These are phyloP conservation scores for Suillus paluster DNA, from an alignment of 768 basidiomycete genomes.

Conservation along the genomic window DNA sequence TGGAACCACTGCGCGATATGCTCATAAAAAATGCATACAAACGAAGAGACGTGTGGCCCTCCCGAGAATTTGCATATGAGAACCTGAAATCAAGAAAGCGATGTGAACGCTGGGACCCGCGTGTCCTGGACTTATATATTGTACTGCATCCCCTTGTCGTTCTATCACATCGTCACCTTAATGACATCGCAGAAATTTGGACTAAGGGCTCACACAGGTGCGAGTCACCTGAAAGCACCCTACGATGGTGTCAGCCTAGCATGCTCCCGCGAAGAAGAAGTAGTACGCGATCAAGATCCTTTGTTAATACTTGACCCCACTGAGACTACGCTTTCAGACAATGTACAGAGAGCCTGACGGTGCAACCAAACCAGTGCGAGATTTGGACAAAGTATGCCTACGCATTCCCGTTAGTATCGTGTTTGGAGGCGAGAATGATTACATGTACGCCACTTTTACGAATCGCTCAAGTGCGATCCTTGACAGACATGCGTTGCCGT, in stretches of 20 bases:
- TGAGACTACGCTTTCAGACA: constrained; percentile 39
- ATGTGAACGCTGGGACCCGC: constrained; percentile 54
- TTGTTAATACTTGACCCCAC: not conserved
- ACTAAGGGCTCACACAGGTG: constrained; percentile 42
- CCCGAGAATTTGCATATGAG: constrained; percentile 44
- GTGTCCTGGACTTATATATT: constrained; percentile 55
- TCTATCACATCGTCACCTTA: not conserved
- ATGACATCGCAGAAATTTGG: constrained; percentile 47
- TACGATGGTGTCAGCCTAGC: constrained; percentile 52
- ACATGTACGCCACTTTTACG: constrained; percentile 46
- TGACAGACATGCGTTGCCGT: not conserved
- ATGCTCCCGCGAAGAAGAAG: constrained; percentile 67
- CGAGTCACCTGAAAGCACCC: constrained; percentile 31
- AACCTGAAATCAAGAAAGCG: constrained; percentile 41
- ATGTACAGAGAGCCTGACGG: constrained; percentile 69
- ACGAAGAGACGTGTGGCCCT: constrained; percentile 57
- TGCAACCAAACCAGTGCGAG: constrained; percentile 53
- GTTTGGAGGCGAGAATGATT: constrained; percentile 54
- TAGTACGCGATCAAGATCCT: constrained; percentile 40
- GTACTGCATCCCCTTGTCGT: constrained; percentile 38
- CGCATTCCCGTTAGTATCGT: constrained; percentile 56
- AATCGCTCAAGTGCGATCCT: not conserved
- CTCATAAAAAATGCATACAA: constrained; percentile 54
- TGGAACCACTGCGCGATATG: constrained; percentile 42
- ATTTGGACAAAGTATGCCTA: constrained; percentile 45